These are phyloP conservation scores for Cyberlindnera mrakii DNA, from an alignment of 805 yeast genomes.

Conservation along the genomic window DNA sequence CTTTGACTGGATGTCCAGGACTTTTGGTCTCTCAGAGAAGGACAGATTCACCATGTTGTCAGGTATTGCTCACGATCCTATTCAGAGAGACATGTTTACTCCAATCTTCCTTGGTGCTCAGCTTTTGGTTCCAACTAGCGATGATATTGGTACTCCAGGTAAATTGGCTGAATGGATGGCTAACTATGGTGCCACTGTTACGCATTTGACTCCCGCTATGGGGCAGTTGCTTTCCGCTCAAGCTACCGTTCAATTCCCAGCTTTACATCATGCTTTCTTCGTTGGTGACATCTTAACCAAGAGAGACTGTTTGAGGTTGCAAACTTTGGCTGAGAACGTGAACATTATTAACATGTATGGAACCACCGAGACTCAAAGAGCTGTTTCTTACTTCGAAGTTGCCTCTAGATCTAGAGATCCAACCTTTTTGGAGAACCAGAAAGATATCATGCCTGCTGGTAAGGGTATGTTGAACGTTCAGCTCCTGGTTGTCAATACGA, in stretches of 20 bases:
- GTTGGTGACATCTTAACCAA: conserved; percentile 97
- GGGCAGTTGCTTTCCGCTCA: conserved; percentile 96
- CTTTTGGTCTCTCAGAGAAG: conserved; percentile 66
- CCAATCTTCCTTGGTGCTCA: conserved; percentile 95
- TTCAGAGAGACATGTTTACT: conserved; percentile 98
- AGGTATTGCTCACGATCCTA: conserved; percentile 99
- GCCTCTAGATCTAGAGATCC: conserved; percentile 66
- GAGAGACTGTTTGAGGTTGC: conserved; percentile 92
- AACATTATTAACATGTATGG: conserved; percentile 97
- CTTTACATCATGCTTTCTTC: conserved; percentile 91
- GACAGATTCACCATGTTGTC: conserved; percentile 96
- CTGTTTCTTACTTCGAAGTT: conserved; percentile 92
- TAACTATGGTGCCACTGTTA: conserved; percentile 83
- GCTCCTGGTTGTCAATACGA: conserved; percentile 84
- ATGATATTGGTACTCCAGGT: conserved; percentile 98
- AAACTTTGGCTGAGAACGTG: conserved; percentile 85
- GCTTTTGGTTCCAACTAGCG: conserved; percentile 87
- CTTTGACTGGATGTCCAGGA: conserved; percentile 97
- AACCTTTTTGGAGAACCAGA: conserved; percentile 70
- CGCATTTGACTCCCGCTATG: conserved; percentile 99
- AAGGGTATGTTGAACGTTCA: conserved; percentile 96
- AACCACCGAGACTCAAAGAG: conserved; percentile 98
- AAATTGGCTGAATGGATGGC: conserved; percentile 97
- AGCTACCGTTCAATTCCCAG: conserved; percentile 80
- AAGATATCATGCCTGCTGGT: conserved; percentile 98